A percentile compares a stretch with the other conserved stretches of the same genome.
These are phyloP conservation scores for Aegilops longissima DNA, from an alignment of 176 grass and related monocot species.

Conservation along the genomic window DNA sequence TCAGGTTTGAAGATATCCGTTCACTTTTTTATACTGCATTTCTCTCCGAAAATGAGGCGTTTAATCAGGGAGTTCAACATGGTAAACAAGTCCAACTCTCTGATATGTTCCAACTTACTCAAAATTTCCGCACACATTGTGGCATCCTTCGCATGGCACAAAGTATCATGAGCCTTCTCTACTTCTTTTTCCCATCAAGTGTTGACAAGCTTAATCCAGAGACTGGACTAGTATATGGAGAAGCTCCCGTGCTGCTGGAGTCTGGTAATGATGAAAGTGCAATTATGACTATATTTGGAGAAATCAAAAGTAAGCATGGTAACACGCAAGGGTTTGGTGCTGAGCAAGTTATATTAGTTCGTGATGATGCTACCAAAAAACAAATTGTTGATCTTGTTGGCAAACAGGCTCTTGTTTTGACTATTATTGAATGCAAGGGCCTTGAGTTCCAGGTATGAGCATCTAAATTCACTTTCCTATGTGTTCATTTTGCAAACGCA, in stretches of 20 bases:
- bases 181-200: constrained; percentile 71
- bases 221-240: constrained; percentile 76
- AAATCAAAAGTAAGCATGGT: constrained; percentile 21
- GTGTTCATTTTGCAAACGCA: background rate
- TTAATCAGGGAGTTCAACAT: constrained; percentile 32
- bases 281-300: constrained; percentile 80
- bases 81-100: constrained; percentile 25
- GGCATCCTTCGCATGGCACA: constrained; percentile 68
- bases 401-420: constrained; percentile 72
- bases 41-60: constrained; percentile 22
- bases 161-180: constrained; percentile 80
- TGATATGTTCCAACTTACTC: constrained; percentile 72
- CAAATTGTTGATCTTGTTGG: constrained; percentile 64
- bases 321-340: constrained; percentile 64
- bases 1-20: constrained; percentile 84
- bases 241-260: constrained; percentile 80
- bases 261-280: constrained; percentile 75
- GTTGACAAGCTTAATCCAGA: constrained; percentile 72
- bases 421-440: constrained; percentile 90
- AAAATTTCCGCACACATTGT: constrained; percentile 88
- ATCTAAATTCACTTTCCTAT: background rate
- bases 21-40: constrained; percentile 80
- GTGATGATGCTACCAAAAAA: constrained; percentile 57
- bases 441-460: constrained; percentile 79
- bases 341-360: constrained; percentile 75